Evolutionary conservation across 2,329 filamentous ascomycete genomes (phyloP).

Genomic region (Diaporthe sp.): DNA sequence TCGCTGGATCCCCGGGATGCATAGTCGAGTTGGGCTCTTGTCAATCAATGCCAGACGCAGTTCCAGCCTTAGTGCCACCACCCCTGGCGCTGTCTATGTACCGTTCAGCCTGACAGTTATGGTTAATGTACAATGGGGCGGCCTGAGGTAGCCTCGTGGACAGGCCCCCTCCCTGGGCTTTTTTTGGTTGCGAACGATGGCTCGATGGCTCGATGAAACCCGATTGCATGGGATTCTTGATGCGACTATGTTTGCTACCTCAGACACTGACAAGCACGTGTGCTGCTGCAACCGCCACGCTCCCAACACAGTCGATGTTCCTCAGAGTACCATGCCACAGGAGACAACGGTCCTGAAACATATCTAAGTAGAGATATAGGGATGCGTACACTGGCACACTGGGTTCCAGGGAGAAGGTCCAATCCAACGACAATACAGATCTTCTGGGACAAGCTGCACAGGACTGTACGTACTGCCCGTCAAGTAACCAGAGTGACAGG

Average conservation of each 20-base stretch:
- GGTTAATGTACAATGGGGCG: not conserved
- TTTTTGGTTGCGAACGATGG: not conserved
- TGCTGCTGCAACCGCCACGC: not conserved
- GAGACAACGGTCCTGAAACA: no score
- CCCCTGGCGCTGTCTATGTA: not conserved
- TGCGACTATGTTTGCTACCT: not conserved
- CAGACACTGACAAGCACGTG: not conserved
- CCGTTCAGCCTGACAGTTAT: not conserved
- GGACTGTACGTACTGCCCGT: no score
- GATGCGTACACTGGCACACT: no score
- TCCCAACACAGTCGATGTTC: no score
- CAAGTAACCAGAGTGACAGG: not conserved
- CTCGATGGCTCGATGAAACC: constrained; percentile 17
- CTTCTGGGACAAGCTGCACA: not conserved
- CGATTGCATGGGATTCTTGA: constrained; percentile 6
- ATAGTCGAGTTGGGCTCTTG: not conserved
- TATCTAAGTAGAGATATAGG: no score
- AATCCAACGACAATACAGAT: no score
- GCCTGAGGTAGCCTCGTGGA: not conserved
- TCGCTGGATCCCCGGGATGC: not conserved
- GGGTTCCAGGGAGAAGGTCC: no score
- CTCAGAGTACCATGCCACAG: no score
- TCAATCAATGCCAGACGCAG: constrained; percentile 30
- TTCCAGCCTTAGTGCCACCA: constrained; percentile 10
- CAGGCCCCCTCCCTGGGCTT: not conserved